A percentile compares a stretch with the other conserved stretches of the same genome.
Conservation (phyloP, 2,329 filamentous ascomycete genomes). For the Chrysoporthe cubensis region DNA sequence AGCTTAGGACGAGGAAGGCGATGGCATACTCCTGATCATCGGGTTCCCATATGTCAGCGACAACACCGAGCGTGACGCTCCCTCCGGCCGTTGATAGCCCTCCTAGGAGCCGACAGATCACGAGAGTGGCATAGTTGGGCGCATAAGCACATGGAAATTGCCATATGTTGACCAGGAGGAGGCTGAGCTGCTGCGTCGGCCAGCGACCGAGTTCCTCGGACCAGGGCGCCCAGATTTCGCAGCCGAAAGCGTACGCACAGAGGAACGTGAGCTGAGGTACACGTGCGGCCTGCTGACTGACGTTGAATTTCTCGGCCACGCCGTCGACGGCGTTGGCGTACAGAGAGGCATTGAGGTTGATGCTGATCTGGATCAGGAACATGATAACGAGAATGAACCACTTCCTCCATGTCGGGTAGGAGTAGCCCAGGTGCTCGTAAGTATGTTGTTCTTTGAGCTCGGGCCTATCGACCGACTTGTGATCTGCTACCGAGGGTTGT, state of each 20-base stretch:
- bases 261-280: conserved; percentile 54
- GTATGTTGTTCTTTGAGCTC: conserved; percentile 30
- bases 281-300: conserved; percentile 51
- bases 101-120: conserved; percentile 49
- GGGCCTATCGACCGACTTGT: background rate
- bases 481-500: background rate
- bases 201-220: conserved; percentile 58
- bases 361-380: conserved; percentile 57
- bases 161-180: conserved; percentile 59
- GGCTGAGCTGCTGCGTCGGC: conserved; percentile 53
- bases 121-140: conserved; percentile 44
- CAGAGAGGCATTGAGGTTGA: conserved; percentile 60
- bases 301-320: conserved; percentile 49
- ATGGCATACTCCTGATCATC: conserved; percentile 63
- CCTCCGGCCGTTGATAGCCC: conserved; percentile 67
- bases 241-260: conserved; percentile 54
- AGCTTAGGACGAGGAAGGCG: conserved; percentile 62
- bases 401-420: conserved; percentile 51
- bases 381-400: conserved; percentile 56
- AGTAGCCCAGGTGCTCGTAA: conserved; percentile 44
- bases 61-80: conserved; percentile 66
- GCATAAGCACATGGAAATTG: conserved; percentile 51
- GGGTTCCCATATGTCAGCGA: conserved; percentile 64
- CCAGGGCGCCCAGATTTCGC: conserved; percentile 59
- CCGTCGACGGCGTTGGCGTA: conserved; percentile 53